A percentile compares a stretch with the other conserved stretches of the same genome.
These are phyloP conservation scores for Acorus gramineus DNA, from an alignment of 106 monocot species.

Conservation along the genomic window DNA sequence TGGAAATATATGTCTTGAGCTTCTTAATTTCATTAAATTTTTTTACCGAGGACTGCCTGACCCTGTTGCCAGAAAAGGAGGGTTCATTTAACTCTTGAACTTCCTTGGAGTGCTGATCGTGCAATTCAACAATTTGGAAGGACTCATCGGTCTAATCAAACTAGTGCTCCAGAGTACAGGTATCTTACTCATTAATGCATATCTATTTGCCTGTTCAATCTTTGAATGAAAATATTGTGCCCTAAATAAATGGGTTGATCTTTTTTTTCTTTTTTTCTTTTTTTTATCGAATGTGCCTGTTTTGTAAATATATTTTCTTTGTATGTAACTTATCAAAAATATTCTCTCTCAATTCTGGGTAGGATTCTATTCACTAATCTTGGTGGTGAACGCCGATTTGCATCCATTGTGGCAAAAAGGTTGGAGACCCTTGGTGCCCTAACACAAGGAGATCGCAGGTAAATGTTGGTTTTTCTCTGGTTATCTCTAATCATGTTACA, in stretches of 20 bases:
- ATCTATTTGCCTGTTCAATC: too few species aligned
- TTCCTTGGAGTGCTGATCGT: conserved; percentile 99
- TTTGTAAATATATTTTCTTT: too few species aligned
- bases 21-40: too few species aligned
- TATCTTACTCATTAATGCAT: conserved; percentile 6
- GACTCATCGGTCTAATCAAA: conserved; percentile 98
- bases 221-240: too few species aligned
- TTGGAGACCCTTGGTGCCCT: conserved; percentile 90
- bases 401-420: conserved; percentile 96
- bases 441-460: conserved; percentile 99
- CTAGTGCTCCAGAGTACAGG: conserved; percentile 95
- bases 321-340: too few species aligned
- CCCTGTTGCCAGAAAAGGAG: conserved; percentile 54
- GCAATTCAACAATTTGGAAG: conserved; percentile 99
- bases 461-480: not conserved
- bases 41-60: too few species aligned
- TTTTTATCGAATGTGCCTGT: too few species aligned
- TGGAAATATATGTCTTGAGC: too few species aligned
- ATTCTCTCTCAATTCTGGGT: too few species aligned
- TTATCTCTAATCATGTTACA: not conserved
- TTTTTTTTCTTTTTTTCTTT: too few species aligned
- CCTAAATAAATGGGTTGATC: too few species aligned
- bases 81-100: conserved; percentile 95
- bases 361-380: conserved; percentile 98
- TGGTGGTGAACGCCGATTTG: conserved; percentile 95